Conservation (phyloP, 208 protist genomes). For the Acanthamoeba lenticulata region DNA sequence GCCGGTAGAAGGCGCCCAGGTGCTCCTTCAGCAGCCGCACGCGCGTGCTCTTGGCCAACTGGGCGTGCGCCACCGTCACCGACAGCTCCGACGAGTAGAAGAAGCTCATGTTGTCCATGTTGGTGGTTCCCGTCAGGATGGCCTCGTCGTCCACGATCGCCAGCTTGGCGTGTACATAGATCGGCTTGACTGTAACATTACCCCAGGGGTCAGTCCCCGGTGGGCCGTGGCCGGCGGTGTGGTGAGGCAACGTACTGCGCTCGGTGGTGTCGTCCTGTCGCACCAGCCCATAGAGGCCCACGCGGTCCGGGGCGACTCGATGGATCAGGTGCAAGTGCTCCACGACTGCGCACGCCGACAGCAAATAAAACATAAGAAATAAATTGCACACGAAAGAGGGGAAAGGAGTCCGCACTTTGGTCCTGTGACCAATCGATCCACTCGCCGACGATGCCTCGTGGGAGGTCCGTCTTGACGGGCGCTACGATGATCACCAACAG, state of each 20-base stretch:
- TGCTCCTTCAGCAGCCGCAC: conserved; percentile 75
- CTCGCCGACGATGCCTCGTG: conserved; percentile 78
- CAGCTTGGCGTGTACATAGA: conserved; percentile 81
- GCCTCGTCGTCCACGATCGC: conserved; percentile 72
- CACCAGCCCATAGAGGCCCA: conserved; percentile 82
- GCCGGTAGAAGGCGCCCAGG: conserved; percentile 70
- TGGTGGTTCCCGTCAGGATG: conserved; percentile 75
- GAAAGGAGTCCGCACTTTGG: conserved; percentile 67
- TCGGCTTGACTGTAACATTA: conserved; percentile 72
- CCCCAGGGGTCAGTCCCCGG: too few relatives aligned
- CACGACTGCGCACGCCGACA: conserved; percentile 68
- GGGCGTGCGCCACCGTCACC: conserved; percentile 59
- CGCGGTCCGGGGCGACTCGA: conserved; percentile 75
- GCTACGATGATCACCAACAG: conserved; percentile 77
- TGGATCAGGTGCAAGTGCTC: conserved; percentile 81
- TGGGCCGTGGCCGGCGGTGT: too few relatives aligned
- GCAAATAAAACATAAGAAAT: too few relatives aligned
- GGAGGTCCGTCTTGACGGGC: conserved; percentile 80
- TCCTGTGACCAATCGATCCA: conserved; percentile 82
- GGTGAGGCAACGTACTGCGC: conserved; percentile 65
- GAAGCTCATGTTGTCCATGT: conserved; percentile 83
- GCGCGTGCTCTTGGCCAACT: conserved; percentile 72
- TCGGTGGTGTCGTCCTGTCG: conserved; percentile 76
- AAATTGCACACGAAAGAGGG: too few relatives aligned
- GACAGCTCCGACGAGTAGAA: conserved; percentile 80